Evolutionary conservation across 768 basidiomycete species (phyloP), one percentile per base, ranked within the genome.

Genomic region (Boletus speciosus): DNA sequence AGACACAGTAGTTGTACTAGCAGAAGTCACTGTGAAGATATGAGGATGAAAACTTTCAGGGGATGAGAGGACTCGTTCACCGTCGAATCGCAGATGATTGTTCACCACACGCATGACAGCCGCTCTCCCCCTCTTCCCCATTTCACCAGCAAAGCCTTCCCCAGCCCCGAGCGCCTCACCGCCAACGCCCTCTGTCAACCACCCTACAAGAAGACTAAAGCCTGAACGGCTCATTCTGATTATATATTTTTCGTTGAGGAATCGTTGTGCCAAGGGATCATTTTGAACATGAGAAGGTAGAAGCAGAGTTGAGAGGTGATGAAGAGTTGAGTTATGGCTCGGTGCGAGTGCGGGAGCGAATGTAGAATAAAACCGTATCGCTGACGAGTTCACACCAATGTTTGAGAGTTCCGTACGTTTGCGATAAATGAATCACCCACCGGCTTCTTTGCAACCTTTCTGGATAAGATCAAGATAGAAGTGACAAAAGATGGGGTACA

Each of bases 401-500:
- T n/a, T 50, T 51, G 38, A 53, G 48, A 43, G 39, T 47, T 49
- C 23, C 31, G 44, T 14, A 38, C 23, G 31, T 43, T 49, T 45
- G 31, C 8, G 41, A 41, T 23, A 38, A 42, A 43, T 4, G 45
- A 31, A 40, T 19, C 46, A 73, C 85, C 58, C 66, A 88, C 95
- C 95, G 59, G 94, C 89, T 66, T 92, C 89, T 66, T 89, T 86
- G 71, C 90, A 93, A 10, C 92, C 93, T 47, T 86, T 84, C 62
- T 93, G 87, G 44, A 98, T 85, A 46, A 99, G 80, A 69, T 98
- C 96, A 31, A 99, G 78, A 70, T 96, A 98, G 67, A 98, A 98
- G 71, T 99, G 93, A 47, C 90, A 93, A 67, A 98, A 98, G 57
- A 99, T 90, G 3, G 97, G 97, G 66, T 94, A 97, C 15, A 97